Evolutionary conservation across 176 grass and related monocot species (phyloP), one percentile per base, ranked within the genome.

Genomic region (Pontederia crassipes): DNA sequence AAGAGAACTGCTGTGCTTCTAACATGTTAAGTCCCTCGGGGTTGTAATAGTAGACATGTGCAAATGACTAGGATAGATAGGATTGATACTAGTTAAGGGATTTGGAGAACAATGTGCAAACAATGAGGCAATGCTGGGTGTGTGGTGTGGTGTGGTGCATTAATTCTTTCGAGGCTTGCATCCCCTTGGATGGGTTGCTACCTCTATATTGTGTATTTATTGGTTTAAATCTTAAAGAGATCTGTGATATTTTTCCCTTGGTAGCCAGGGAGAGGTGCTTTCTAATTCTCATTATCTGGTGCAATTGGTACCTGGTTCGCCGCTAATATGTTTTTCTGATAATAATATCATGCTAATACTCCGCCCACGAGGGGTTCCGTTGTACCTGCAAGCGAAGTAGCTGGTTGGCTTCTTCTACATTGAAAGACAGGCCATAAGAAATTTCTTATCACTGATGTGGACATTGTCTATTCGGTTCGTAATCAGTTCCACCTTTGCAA

Each of bases 111-210:
- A 69, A 57, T 13, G 14, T 64, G 87, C 82, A 83, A 83, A 66
- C 77, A 65, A 54, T 75, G 80, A 74, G 60, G 51, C 58, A 52
- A 55, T 9, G 14, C 51, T 17, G 15, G 69, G 47, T 10, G 14
- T 57, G 12, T 28, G 28, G 26, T 16, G 10, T 57, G 50, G 50
- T 73, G 77, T 84, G 67, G 70, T 72, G 80, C 74, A 60, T 75
- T 78, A 72, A 90, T 90, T 90, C 79, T 90, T 86, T 90, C 9
- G 79, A 80, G 73, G 79, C 70, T 65, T 8, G 26, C 20, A 57
- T 57, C 12, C 40, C 59, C 15, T n/a, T n/a, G 55, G n/a, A 9
- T 6, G 74, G 49, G 65, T 45, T 82, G 52, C 55, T 15, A 10
- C 73, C 68, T 74, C 74, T 55, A 53, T 49, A 49, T 7, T 40